phyloP scores from a whole-genome alignment of 352 stramenopile genomes.

The Globisporangium spinosum region DNA sequence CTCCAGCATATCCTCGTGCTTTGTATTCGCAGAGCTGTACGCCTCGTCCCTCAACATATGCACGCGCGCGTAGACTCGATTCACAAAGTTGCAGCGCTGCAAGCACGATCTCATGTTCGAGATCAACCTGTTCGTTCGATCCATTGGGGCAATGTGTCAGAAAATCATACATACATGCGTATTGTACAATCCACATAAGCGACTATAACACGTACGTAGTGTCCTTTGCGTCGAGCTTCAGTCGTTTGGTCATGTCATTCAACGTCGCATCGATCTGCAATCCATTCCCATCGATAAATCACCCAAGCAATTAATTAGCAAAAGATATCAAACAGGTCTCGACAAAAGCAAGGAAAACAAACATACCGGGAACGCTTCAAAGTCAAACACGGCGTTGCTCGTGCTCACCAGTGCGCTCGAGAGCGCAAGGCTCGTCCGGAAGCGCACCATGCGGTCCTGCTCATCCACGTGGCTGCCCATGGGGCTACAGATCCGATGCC shows the following conservation, averaged over 20 bases:
- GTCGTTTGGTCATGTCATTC: slow-evolving; percentile 51
- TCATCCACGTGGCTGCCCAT: slow-evolving; percentile 44
- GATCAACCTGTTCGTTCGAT: slow-evolving; percentile 40
- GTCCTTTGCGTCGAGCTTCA: slow-evolving; percentile 45
- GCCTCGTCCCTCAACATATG: slow-evolving; percentile 57
- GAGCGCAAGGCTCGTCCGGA: slow-evolving; percentile 70
- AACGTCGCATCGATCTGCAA: slow-evolving; percentile 50
- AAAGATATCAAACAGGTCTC: slow-evolving; percentile 9
- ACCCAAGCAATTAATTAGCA: not conserved
- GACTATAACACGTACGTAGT: slow-evolving; percentile 28
- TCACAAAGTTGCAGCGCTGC: slow-evolving; percentile 69
- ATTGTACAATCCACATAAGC: not conserved
- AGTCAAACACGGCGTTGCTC: slow-evolving; percentile 82
- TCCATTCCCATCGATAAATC: not conserved
- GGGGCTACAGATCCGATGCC: slow-evolving; percentile 58
- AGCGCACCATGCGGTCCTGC: slow-evolving; percentile 57
- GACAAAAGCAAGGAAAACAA: not conserved
- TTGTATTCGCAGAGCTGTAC: slow-evolving; percentile 59
- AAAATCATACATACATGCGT: too few relatives aligned
- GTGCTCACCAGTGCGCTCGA: slow-evolving; percentile 50
- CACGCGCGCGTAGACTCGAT: slow-evolving; percentile 57
- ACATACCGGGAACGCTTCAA: slow-evolving; percentile 58
- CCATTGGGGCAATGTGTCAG: not conserved
- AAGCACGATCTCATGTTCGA: slow-evolving; percentile 64
- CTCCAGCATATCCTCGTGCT: slow-evolving; percentile 80